Base-by-base conservation (phyloP, 2,329 filamentous ascomycete genomes). In the Pochonia chlamydosporia region DNA sequence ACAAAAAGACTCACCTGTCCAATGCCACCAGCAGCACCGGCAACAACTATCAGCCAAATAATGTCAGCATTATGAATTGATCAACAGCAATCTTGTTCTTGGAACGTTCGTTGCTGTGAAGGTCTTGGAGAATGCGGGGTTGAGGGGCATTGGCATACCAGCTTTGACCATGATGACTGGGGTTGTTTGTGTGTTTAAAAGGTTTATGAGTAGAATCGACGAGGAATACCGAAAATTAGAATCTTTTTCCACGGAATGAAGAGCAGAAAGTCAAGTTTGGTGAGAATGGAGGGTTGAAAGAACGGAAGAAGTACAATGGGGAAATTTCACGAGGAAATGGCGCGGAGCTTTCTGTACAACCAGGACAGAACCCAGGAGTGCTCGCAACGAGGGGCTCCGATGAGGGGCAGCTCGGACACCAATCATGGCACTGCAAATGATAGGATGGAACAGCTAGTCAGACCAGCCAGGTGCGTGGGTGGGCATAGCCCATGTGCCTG, bases 11-110 rank as follows among this genome's bases (percentile, higher is more conserved):
- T 62, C 68, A 95, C 91, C 84, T 96, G 92, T 72, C 92, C 93
- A 83, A 99, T 99, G 76, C 93, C 93, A 75, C 93, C 93, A 70
- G 92, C 85, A 68, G 92, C 93, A 73, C 93, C 93, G 74, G 93
- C 90, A 76, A 99, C 92, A 66, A 83, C 79, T 84, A 50, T 48
- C 46, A 7, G 43, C n/a, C 37, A 45, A 39, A 46, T 10, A 46
- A 56, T 26, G 49, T 44, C 43, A 49, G 24, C 26, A 46, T 54
- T 43, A 43, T 24, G 47, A 46, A 36, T 41, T 30, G 35, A 47
- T 28, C 11, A 21, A 24, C 18, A 33, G 36, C 26, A 39, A 40
- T n/a, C n/a, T n/a, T n/a, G n/a, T n/a, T n/a, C n/a, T n/a, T n/a
- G n/a, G n/a, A n/a, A 24, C n/a, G 10, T 14, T 16, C 5, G 13